These are phyloP conservation scores for Suhomyces wounanorum DNA, from an alignment of 1,139 yeast species.

Conservation along the genomic window DNA sequence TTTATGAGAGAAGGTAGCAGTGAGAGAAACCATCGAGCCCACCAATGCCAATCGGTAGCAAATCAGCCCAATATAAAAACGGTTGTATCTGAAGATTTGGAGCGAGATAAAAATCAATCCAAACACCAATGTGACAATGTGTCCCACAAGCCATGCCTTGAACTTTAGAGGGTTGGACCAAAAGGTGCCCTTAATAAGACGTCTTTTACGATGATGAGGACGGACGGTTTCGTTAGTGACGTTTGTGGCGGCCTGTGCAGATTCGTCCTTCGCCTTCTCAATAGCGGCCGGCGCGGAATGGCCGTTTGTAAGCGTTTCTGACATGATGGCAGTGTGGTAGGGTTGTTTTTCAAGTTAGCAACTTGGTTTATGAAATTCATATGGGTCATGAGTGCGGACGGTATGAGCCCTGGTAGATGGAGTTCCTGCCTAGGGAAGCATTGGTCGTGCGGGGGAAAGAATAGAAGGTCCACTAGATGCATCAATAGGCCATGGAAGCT, in stretches of 20 bases:
- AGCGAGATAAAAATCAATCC: constrained; percentile 52
- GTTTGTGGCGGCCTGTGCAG: constrained; percentile 7
- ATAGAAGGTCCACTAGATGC: no score
- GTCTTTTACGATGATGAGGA: constrained; percentile 31
- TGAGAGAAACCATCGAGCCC: constrained; percentile 58
- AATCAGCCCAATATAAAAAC: constrained; percentile 46
- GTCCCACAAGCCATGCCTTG: constrained; percentile 65
- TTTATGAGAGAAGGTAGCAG: constrained; percentile 56
- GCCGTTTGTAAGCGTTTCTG: constrained; percentile 9
- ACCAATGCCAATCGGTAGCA: constrained; percentile 55
- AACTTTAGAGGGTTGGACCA: constrained; percentile 47
- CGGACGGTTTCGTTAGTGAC: constrained; percentile 29
- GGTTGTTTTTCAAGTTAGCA: constrained; percentile 1
- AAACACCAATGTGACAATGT: constrained; percentile 47
- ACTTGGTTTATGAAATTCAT: background rate
- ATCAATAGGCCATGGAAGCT: no score
- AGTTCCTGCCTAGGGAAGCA: background rate
- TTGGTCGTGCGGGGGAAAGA: no score
- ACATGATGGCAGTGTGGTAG: constrained; percentile 4
- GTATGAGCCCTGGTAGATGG: background rate
- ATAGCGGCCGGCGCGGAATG: constrained; percentile 5
- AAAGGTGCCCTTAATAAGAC: constrained; percentile 41
- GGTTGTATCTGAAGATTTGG: constrained; percentile 49
- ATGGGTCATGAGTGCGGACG: background rate
- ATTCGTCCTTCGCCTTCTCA: background rate